Percentiles rank a stretch among this genome's conserved stretches.
Evolutionary conservation across 2,329 filamentous ascomycete species (phyloP).

Genomic region (Seiridium unicorne): DNA sequence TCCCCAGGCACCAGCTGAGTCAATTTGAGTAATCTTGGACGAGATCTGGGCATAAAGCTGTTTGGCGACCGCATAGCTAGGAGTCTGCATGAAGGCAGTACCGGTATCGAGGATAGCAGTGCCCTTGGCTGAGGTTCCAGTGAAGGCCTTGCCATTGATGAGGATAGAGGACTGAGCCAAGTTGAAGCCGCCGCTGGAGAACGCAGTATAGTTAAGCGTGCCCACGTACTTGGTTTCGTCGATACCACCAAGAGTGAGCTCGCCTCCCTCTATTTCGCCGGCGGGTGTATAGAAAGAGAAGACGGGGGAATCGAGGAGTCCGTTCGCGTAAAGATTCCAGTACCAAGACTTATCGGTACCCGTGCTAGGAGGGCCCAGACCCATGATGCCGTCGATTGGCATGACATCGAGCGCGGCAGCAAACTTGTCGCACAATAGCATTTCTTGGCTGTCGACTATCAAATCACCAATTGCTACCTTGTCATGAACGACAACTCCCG

Average conservation of each 20-base stretch:
- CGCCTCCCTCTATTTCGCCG: conserved; percentile 16
- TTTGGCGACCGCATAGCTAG: conserved; percentile 24
- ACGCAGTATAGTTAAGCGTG: conserved; percentile 16
- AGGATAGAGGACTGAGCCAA: conserved; percentile 14
- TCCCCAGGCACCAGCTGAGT: conserved; percentile 30
- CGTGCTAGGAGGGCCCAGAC: conserved; percentile 17
- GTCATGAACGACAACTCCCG: conserved; percentile 26
- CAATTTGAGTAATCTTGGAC: conserved; percentile 25
- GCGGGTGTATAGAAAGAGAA: conserved; percentile 28
- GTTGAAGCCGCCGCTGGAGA: conserved; percentile 18
- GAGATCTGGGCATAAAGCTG: conserved; percentile 30
- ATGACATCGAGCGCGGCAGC: conserved; percentile 21
- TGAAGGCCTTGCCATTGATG: conserved; percentile 5
- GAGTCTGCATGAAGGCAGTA: conserved; percentile 28
- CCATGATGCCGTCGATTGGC: conserved; percentile 32
- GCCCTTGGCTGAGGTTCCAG: conserved; percentile 4
- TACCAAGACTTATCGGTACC: conserved; percentile 17
- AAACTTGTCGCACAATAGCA: conserved; percentile 30
- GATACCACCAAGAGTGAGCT: conserved; percentile 32
- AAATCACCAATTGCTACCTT: conserved; percentile 23
- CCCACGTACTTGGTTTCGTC: conserved; percentile 27
- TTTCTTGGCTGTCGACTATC: conserved; percentile 21
- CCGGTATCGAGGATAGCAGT: conserved; percentile 30
- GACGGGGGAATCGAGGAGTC: conserved; percentile 21
- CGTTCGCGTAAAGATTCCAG: conserved; percentile 25